phyloP scores from a whole-genome alignment of 2,329 filamentous ascomycete species.

The Microsporum audouinii region DNA sequence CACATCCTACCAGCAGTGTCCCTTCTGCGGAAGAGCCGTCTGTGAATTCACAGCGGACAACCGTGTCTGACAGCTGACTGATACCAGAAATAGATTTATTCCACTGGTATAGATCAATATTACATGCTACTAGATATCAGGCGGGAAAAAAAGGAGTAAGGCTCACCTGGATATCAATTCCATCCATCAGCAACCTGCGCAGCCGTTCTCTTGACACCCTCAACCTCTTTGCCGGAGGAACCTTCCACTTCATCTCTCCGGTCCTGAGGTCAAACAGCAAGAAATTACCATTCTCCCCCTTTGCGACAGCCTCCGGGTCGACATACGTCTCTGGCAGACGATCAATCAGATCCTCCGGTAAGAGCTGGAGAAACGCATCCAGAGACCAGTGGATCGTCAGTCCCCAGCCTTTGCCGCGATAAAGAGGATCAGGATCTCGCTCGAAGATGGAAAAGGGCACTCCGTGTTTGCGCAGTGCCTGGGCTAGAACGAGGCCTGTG shows the following conservation, averaged over 20 bases:
- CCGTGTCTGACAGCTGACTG: slow-evolving; percentile 19
- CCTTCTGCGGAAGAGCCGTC: slow-evolving; percentile 37
- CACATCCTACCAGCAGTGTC: slow-evolving; percentile 40
- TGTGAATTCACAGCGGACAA: slow-evolving; percentile 37
- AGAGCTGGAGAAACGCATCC: neutral
- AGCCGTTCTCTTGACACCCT: slow-evolving; percentile 40
- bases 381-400: slow-evolving; percentile 50
- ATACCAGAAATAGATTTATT: slow-evolving; percentile 24
- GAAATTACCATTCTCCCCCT: slow-evolving; percentile 40
- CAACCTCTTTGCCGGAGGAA: slow-evolving; percentile 37
- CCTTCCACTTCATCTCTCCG: slow-evolving; percentile 36
- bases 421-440: neutral
- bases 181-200: slow-evolving; percentile 36
- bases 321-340: slow-evolving; percentile 43
- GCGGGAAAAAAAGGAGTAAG: neutral
- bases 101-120: slow-evolving; percentile 26
- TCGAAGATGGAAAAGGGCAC: slow-evolving; percentile 9
- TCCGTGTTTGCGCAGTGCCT: slow-evolving; percentile 21
- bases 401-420: slow-evolving; percentile 34
- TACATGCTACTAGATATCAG: neutral
- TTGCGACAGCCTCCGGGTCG: slow-evolving; percentile 40
- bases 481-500: slow-evolving; percentile 34
- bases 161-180: slow-evolving; percentile 38
- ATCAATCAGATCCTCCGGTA: slow-evolving; percentile 7
- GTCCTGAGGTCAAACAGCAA: slow-evolving; percentile 47